phyloP scores from a whole-genome alignment of 192 early-diverging fungal species.

The Coemansia sp. region DNA sequence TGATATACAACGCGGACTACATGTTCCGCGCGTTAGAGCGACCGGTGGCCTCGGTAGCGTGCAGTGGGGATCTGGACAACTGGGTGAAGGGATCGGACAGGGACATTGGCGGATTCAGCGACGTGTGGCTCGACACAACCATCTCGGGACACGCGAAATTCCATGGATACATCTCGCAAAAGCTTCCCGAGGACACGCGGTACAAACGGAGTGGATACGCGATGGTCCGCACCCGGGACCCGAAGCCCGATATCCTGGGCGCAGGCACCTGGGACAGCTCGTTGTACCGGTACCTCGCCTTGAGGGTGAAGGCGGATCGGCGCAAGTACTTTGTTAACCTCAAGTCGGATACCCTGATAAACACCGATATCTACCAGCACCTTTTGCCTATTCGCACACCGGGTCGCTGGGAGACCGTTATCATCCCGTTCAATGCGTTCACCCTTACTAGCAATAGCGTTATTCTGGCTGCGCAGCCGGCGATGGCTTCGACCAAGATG shows the following conservation, averaged over 20 bases:
- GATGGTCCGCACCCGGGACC: constrained; percentile 79
- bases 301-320: constrained; percentile 79
- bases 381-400: constrained; percentile 83
- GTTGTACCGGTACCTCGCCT: constrained; percentile 79
- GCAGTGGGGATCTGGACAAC: constrained; percentile 62
- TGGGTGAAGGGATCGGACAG: constrained; percentile 89
- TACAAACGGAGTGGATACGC: constrained; percentile 88
- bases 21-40: constrained; percentile 71
- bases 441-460: constrained; percentile 88
- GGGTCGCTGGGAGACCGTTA: constrained; percentile 89
- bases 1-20: constrained; percentile 40
- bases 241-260: constrained; percentile 69
- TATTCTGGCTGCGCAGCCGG: constrained; percentile 80
- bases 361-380: constrained; percentile 91
- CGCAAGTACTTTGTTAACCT: constrained; percentile 93
- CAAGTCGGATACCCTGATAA: constrained; percentile 80
- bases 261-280: constrained; percentile 82
- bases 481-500: constrained; percentile 82
- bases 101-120: constrained; percentile 86
- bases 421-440: constrained; percentile 93
- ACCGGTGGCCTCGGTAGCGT: constrained; percentile 67
- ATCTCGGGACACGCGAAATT: constrained; percentile 65
- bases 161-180: constrained; percentile 78
- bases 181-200: constrained; percentile 71
- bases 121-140: constrained; percentile 76